phyloP scores from a whole-genome alignment of 257 asterid species.

The Solanum verrucosum region DNA sequence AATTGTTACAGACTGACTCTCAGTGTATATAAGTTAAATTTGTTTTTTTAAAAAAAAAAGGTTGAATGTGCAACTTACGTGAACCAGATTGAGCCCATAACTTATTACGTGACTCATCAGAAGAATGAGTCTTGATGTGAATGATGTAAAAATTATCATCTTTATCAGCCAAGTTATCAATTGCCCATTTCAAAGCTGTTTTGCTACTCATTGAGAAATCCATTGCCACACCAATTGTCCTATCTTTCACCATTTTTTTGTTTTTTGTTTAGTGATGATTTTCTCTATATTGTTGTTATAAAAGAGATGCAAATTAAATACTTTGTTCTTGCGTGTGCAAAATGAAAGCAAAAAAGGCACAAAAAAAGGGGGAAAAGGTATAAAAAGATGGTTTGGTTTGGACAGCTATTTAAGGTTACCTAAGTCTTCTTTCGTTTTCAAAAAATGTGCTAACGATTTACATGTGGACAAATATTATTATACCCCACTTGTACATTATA shows the following conservation, averaged over 20 bases:
- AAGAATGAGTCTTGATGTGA: conserved; percentile 35
- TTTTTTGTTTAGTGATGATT: background rate
- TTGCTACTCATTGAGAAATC: conserved; percentile 90
- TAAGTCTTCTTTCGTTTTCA: background rate
- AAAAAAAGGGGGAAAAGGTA: background rate
- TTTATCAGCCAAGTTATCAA: conserved; percentile 67
- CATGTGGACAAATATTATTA: background rate
- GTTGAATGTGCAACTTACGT: conserved; percentile 29
- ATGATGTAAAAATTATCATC: conserved; percentile 57
- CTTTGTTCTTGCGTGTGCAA: background rate
- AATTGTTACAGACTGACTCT: background rate
- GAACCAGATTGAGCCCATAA: conserved; percentile 64
- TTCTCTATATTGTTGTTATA: background rate
- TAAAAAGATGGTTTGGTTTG: background rate
- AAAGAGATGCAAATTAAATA: background rate
- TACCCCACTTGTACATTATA: background rate
- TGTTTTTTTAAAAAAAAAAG: background rate
- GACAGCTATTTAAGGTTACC: background rate
- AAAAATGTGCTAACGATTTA: background rate
- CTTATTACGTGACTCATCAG: conserved; percentile 34
- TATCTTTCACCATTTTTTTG: conserved; percentile 59
- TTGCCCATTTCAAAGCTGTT: conserved; percentile 69
- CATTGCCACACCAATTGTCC: conserved; percentile 80
- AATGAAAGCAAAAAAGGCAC: background rate
- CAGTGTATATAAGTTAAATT: background rate